Percentiles rank a stretch among this genome's conserved stretches.
These are phyloP conservation scores for Gracilaria vermiculophylla DNA, from an alignment of 23 red algal genomes.

Conservation along the genomic window DNA sequence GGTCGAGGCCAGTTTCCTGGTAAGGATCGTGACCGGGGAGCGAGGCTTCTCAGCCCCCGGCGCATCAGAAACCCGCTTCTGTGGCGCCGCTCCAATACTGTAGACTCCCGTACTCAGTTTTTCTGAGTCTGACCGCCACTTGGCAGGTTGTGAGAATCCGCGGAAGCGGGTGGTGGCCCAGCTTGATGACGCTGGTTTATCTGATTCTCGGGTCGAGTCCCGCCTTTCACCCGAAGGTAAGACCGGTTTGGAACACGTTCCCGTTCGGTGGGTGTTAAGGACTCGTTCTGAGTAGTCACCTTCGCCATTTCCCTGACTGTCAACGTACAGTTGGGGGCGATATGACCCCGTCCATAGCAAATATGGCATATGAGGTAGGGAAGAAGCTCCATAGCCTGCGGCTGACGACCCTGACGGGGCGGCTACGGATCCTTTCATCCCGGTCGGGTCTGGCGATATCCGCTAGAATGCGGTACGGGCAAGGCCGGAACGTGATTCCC, in stretches of 20 bases:
- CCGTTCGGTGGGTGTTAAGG: not conserved
- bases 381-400: not conserved
- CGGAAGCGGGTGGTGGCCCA: not conserved
- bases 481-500: not conserved
- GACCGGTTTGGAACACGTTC: not conserved
- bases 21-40: not conserved
- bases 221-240: not conserved
- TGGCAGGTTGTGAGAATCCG: not conserved
- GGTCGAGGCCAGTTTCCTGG: not conserved
- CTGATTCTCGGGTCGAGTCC: not conserved
- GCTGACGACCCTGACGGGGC: not conserved
- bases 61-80: not conserved
- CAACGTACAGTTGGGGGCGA: not conserved
- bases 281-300: not conserved
- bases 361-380: conserved; percentile 7
- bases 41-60: not conserved
- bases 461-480: not conserved
- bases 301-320: not conserved
- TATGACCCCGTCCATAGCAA: not conserved
- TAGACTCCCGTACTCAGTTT: not conserved
- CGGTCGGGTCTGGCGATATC: not conserved
- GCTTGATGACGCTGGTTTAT: not conserved
- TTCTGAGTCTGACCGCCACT: not conserved
- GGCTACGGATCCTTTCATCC: not conserved
- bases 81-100: not conserved